A percentile compares a stretch with the other conserved stretches of the same genome.
phyloP scores from a whole-genome alignment of 108 stramenopile genomes.

The Nitzschia putrida region DNA sequence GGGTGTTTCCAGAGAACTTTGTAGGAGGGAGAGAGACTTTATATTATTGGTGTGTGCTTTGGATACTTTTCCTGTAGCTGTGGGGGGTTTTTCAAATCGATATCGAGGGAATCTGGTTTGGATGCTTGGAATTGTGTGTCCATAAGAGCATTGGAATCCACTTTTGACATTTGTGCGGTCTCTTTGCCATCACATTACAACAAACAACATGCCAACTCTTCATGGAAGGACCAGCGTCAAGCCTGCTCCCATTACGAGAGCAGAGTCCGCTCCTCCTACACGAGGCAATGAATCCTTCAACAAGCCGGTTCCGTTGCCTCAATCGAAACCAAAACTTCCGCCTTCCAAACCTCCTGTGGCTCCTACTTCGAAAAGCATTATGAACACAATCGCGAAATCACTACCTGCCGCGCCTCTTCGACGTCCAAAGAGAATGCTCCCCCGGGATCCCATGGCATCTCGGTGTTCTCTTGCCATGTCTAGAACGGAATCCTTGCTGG shows the following conservation, averaged over 20 bases:
- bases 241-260: slow-evolving; percentile 11
- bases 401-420: neutral
- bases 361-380: neutral
- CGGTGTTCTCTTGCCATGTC: slow-evolving; percentile 50
- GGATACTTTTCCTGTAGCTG: too few relatives aligned
- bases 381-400: neutral
- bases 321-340: neutral
- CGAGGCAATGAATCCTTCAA: slow-evolving; percentile 16
- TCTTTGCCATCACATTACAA: too few relatives aligned
- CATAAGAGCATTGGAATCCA: too few relatives aligned
- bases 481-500: slow-evolving; percentile 56
- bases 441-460: slow-evolving; percentile 15
- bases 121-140: too few relatives aligned
- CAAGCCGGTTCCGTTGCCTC: slow-evolving; percentile 10
- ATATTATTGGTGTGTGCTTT: too few relatives aligned
- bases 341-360: slow-evolving; percentile 1
- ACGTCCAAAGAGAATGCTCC: slow-evolving; percentile 23
- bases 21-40: too few relatives aligned
- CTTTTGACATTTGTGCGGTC: too few relatives aligned
- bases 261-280: slow-evolving; percentile 32
- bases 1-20: too few relatives aligned
- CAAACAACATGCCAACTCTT: neutral
- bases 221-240: slow-evolving; percentile 5
- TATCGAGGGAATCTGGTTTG: too few relatives aligned
- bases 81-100: too few relatives aligned